phyloP scores from a whole-genome alignment of 2,329 filamentous ascomycete species.

The Venturia effusa region DNA sequence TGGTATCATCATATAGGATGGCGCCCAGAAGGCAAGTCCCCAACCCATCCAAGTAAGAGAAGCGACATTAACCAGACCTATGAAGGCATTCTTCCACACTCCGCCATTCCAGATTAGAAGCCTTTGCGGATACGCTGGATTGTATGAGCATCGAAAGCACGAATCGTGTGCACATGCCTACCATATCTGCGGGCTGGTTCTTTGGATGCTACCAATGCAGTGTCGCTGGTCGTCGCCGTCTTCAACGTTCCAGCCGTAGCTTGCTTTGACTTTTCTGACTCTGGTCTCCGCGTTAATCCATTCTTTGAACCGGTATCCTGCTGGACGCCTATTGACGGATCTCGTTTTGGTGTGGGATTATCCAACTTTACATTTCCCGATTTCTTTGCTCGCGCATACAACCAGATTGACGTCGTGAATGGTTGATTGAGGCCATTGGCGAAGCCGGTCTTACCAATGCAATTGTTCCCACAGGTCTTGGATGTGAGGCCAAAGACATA shows the following conservation, averaged over 20 bases:
- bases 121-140: slow-evolving; percentile 41
- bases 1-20: not conserved
- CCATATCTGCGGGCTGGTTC: not conserved
- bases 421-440: not conserved
- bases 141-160: not conserved
- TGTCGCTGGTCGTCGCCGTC: not conserved
- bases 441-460: not conserved
- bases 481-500: not conserved
- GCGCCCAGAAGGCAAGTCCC: slow-evolving; percentile 31
- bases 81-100: slow-evolving; percentile 52
- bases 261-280: not conserved
- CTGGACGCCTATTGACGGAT: not conserved
- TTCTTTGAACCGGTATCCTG: not conserved
- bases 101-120: slow-evolving; percentile 69
- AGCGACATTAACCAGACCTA: slow-evolving; percentile 61
- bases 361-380: too few relatives aligned
- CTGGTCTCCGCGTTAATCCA: not conserved
- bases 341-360: not conserved
- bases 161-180: not conserved
- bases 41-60: slow-evolving; percentile 59
- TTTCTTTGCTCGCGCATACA: not conserved
- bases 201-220: not conserved
- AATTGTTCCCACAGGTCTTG: not conserved
- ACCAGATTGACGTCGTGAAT: not conserved
- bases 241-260: not conserved